Conservation (phyloP, 768 basidiomycete genomes). For the Suillus ampliporus region DNA sequence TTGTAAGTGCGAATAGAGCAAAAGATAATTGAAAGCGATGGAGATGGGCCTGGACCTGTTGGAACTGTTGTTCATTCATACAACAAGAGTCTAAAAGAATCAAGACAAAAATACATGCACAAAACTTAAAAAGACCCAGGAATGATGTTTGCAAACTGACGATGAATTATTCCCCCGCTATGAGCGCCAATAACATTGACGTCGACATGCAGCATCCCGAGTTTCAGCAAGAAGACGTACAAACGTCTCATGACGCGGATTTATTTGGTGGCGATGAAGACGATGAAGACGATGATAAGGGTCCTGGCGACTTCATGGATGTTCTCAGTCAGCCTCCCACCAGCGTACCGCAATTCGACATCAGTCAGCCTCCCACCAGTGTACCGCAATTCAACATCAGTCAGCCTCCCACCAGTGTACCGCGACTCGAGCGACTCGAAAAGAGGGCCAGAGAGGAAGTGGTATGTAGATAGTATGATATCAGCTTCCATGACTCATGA, state of each 20-base stretch:
- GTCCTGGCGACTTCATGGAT: background rate
- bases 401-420: too few relatives aligned
- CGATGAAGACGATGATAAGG: background rate
- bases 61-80: background rate
- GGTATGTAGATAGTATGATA: background rate
- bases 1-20: too few relatives aligned
- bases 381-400: too few relatives aligned
- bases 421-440: too few relatives aligned
- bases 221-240: slow-evolving; percentile 3
- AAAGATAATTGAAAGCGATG: too few relatives aligned
- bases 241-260: background rate
- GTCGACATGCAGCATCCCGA: background rate
- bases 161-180: background rate
- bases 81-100: background rate
- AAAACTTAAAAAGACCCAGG: too few relatives aligned
- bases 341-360: too few relatives aligned
- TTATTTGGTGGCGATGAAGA: background rate
- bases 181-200: background rate
- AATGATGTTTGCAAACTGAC: background rate
- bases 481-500: background rate
- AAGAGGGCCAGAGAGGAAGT: background rate
- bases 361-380: too few relatives aligned
- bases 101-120: too few relatives aligned
- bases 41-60: too few relatives aligned
- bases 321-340: background rate